A percentile compares a stretch with the other conserved stretches of the same genome.
Conservation (phyloP, 2,329 filamentous ascomycete genomes). For the Penicillium sp. region DNA sequence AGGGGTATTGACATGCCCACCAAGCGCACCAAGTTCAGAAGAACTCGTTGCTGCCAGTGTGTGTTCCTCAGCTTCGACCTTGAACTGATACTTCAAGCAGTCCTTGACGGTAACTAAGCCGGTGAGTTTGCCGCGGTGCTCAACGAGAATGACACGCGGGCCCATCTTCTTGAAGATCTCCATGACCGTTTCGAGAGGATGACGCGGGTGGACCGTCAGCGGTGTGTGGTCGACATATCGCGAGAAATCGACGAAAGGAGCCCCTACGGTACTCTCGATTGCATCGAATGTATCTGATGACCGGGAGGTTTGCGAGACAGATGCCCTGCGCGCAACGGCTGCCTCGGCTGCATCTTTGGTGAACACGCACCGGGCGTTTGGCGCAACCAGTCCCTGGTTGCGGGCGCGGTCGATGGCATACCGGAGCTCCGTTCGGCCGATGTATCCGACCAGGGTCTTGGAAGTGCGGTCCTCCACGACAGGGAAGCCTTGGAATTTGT, state of each 20-base stretch:
- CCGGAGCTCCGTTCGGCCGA: slow-evolving; percentile 80
- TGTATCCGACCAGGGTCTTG: slow-evolving; percentile 76
- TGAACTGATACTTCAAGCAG: slow-evolving; percentile 94
- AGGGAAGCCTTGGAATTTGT: slow-evolving; percentile 84
- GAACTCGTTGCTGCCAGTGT: slow-evolving; percentile 29
- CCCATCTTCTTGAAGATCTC: slow-evolving; percentile 98
- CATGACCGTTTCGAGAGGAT: slow-evolving; percentile 94
- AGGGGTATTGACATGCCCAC: slow-evolving; percentile 15
- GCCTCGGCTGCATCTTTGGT: slow-evolving; percentile 43
- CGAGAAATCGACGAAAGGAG: slow-evolving; percentile 64
- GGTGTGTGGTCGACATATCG: slow-evolving; percentile 84
- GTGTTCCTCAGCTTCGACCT: slow-evolving; percentile 77
- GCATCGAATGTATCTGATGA: slow-evolving; percentile 52
- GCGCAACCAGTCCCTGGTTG: slow-evolving; percentile 57
- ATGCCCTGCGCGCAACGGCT: slow-evolving; percentile 26
- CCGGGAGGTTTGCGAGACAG: slow-evolving; percentile 16
- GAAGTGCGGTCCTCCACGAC: slow-evolving; percentile 66
- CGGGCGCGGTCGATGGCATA: slow-evolving; percentile 80
- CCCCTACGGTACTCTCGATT: slow-evolving; percentile 48
- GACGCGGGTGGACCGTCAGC: slow-evolving; percentile 77
- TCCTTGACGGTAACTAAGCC: slow-evolving; percentile 94
- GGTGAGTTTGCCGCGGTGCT: slow-evolving; percentile 72
- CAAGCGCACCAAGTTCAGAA: slow-evolving; percentile 18
- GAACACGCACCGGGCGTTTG: slow-evolving; percentile 67
- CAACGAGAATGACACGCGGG: slow-evolving; percentile 81